Evolutionary conservation across 2,329 filamentous ascomycete species (phyloP), one percentile per base, ranked within the genome.

Genomic region (Penicillium sclerotigenum): DNA sequence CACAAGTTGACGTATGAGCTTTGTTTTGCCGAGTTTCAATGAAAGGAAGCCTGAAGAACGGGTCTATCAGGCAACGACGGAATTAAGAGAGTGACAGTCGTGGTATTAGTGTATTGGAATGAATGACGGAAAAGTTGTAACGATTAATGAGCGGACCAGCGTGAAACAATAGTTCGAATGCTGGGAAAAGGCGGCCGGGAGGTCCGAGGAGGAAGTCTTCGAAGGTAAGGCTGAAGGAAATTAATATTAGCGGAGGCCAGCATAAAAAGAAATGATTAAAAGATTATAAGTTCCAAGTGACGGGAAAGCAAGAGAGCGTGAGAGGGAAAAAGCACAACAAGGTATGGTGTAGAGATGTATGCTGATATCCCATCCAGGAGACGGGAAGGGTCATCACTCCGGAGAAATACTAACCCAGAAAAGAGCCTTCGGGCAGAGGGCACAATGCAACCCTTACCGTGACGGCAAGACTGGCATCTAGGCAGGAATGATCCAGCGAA

Each of bases 61-160:
- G 58, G 56, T 63, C 65, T 66, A 60, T 66, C 72, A 74, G 69
- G 65, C 60, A 75, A 75, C 73, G 71, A 75, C 72, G 72, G 67
- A 68, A 66, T 66, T 63, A 71, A 80, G 75, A 74, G 80, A 83
- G 72, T 77, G 81, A 79, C 73, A 76, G 75, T 78, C 78, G 75
- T 71, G 63, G 60, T 60, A 71, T 73, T 73, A 75, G 72, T 64
- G 67, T 54, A 61, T 61, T 56, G 52, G 59, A 72, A 72, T 71
- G 77, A 83, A 81, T 71, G 82, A 85, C 73, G 75, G 82, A 77
- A 77, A 45, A 79, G 78, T 83, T 83, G 81, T 83, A 53, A 69
- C 62, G 72, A 77, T 75, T 77, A 76, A 80, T 72, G 71, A 74
- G 69, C 71, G 75, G 65, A 70, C 67, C 74, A 74, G 72, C 66